Percentiles rank a stretch among this genome's conserved stretches.
Conservation (phyloP, 148 eudicot genomes). For the Arctostaphylos glauca region DNA sequence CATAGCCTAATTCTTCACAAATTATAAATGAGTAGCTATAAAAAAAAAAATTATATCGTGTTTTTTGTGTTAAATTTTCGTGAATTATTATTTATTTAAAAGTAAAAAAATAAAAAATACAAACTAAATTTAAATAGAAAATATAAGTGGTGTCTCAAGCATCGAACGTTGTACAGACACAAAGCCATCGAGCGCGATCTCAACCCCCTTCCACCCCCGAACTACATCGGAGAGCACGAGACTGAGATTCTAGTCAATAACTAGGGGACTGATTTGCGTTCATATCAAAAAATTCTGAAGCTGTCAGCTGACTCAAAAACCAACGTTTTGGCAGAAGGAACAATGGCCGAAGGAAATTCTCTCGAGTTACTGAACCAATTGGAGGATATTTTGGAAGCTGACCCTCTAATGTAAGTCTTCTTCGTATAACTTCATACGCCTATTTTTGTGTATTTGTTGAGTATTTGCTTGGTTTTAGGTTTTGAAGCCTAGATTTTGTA, state of each 20-base stretch:
- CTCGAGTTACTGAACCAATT: slow-evolving; percentile 34
- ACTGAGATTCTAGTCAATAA: background rate
- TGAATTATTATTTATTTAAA: too few species aligned
- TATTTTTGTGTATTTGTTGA: background rate
- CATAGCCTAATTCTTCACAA: too few species aligned
- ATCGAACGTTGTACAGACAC: too few species aligned
- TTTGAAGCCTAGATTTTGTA: too few species aligned
- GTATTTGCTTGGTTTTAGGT: too few species aligned
- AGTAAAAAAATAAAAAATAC: too few species aligned
- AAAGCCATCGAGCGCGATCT: background rate
- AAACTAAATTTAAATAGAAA: too few species aligned
- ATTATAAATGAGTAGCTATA: too few species aligned
- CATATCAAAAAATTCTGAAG: background rate
- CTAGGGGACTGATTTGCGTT: background rate
- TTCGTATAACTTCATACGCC: background rate
- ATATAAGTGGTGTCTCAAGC: too few species aligned
- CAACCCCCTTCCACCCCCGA: background rate
- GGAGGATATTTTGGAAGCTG: slow-evolving; percentile 33
- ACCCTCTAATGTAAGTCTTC: slow-evolving; percentile 41
- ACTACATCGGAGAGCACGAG: background rate
- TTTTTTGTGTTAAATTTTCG: too few species aligned
- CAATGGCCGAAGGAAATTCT: slow-evolving; percentile 27
- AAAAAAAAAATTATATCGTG: too few species aligned
- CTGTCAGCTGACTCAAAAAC: background rate
- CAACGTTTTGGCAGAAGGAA: background rate